These are phyloP conservation scores for Sedum album DNA, from an alignment of 164 flowering plant species.

Conservation along the genomic window DNA sequence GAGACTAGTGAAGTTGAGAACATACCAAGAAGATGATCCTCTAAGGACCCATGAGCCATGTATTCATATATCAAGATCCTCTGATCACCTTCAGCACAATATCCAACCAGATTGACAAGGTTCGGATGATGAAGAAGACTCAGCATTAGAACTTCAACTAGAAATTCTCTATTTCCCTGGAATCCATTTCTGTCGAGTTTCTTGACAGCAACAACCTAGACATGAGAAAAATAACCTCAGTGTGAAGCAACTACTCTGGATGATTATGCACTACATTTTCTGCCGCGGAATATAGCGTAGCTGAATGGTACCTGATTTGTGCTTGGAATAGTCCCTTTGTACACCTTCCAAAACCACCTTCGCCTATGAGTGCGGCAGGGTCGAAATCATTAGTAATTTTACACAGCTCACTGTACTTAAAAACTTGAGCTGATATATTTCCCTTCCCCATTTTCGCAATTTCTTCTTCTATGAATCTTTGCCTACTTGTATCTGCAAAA, in stretches of 20 bases:
- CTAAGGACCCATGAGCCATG: conserved; percentile 68
- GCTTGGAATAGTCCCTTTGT: conserved; percentile 45
- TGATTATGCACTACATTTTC: background rate
- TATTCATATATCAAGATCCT: conserved; percentile 70
- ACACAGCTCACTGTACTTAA: conserved; percentile 48
- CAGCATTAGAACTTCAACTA: conserved; percentile 70
- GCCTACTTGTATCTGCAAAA: conserved; percentile 50
- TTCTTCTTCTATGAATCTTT: conserved; percentile 40
- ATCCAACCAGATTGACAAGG: conserved; percentile 70
- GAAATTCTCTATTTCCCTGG: conserved; percentile 74
- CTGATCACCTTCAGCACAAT: conserved; percentile 69
- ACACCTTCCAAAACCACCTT: conserved; percentile 90
- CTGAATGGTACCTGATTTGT: conserved; percentile 30
- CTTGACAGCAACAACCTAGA: conserved; percentile 65
- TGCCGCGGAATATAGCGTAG: background rate
- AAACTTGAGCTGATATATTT: conserved; percentile 37
- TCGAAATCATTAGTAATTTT: conserved; percentile 53
- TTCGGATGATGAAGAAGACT: conserved; percentile 58
- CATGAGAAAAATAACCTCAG: background rate
- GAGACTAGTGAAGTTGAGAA: background rate
- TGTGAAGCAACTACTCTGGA: background rate
- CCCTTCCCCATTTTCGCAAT: conserved; percentile 45
- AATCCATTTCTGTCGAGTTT: conserved; percentile 74
- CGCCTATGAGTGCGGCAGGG: conserved; percentile 47
- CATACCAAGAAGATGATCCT: conserved; percentile 81